Conservation (phyloP, 208 protist genomes). For the Strigomonas culicis region DNA sequence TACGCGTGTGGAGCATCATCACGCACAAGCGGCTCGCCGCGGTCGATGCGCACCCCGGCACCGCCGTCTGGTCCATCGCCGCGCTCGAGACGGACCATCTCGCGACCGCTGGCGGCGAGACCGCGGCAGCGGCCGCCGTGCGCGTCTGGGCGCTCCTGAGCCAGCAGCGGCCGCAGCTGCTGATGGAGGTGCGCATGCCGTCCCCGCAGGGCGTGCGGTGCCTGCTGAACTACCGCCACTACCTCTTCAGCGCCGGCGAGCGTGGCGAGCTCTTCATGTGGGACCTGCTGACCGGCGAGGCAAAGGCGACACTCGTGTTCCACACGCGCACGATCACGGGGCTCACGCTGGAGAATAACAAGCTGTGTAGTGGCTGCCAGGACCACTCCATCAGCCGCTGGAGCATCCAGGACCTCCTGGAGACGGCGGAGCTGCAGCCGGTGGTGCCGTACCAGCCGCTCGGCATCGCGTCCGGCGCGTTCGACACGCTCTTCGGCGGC, state of each 20-base stretch:
- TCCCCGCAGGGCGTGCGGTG: slow-evolving; percentile 15
- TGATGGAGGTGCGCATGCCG: slow-evolving; percentile 19
- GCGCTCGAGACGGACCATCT: slow-evolving; percentile 15
- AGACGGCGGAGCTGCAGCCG: slow-evolving; percentile 9
- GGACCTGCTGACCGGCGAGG: slow-evolving; percentile 19
- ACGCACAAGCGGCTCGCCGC: slow-evolving; percentile 26
- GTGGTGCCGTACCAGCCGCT: slow-evolving; percentile 12
- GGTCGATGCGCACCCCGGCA: slow-evolving; percentile 22
- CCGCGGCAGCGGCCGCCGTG: not conserved
- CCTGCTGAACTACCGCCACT: slow-evolving; percentile 27
- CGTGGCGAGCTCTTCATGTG: slow-evolving; percentile 34
- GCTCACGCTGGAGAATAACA: slow-evolving; percentile 31
- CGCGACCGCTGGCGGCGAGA: not conserved
- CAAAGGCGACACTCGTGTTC: slow-evolving; percentile 20
- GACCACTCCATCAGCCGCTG: slow-evolving; percentile 47
- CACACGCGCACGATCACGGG: slow-evolving; percentile 37
- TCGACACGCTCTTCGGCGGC: no score
- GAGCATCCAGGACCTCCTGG: slow-evolving; percentile 28
- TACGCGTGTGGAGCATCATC: slow-evolving; percentile 38
- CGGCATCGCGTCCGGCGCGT: not conserved
- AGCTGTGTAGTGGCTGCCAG: slow-evolving; percentile 27
- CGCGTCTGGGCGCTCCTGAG: not conserved
- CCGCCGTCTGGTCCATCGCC: not conserved
- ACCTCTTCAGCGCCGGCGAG: slow-evolving; percentile 30
- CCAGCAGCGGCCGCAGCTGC: slow-evolving; percentile 9